These are phyloP conservation scores for Eimeria zaria DNA, from an alignment of 169 alveolate genomes.

Conservation along the genomic window DNA sequence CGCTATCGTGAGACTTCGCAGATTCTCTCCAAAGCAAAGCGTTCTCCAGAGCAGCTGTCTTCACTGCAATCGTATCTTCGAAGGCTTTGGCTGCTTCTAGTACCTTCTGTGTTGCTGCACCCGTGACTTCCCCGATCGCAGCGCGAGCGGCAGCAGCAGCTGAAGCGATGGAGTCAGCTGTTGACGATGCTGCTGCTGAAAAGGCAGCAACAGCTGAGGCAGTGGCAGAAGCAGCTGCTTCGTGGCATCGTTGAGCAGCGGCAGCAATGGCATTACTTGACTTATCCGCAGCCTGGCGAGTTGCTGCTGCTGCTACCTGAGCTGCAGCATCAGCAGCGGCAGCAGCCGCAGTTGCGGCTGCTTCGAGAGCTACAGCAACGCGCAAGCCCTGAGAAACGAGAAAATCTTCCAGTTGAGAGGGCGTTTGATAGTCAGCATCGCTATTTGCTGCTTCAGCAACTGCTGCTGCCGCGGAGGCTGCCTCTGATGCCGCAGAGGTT, in stretches of 20 bases:
- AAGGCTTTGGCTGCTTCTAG: slow-evolving; percentile 12
- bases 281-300: slow-evolving; percentile 44
- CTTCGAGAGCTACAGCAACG: slow-evolving; percentile 42
- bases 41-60: slow-evolving; percentile 44
- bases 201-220: slow-evolving; percentile 52
- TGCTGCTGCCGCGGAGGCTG: slow-evolving; percentile 44
- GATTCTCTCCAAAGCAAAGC: slow-evolving; percentile 25
- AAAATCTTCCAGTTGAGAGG: slow-evolving; percentile 36
- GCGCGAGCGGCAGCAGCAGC: slow-evolving; percentile 75
- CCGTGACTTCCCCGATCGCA: slow-evolving; percentile 34
- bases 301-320: slow-evolving; percentile 15
- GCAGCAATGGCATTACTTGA: slow-evolving; percentile 35
- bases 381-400: slow-evolving; percentile 45
- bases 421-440: not conserved
- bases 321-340: slow-evolving; percentile 71
- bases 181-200: slow-evolving; percentile 35
- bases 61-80: slow-evolving; percentile 41
- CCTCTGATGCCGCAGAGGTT: slow-evolving; percentile 48
- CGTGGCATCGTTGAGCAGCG: slow-evolving; percentile 49
- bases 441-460: slow-evolving; percentile 44
- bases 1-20: slow-evolving; percentile 20
- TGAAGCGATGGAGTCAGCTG: slow-evolving; percentile 30
- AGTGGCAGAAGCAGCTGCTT: slow-evolving; percentile 55
- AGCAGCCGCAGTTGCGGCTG: slow-evolving; percentile 62
- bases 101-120: slow-evolving; percentile 12